Base-by-base conservation (phyloP, 257 asterid species). In the Solanum rostratum region DNA sequence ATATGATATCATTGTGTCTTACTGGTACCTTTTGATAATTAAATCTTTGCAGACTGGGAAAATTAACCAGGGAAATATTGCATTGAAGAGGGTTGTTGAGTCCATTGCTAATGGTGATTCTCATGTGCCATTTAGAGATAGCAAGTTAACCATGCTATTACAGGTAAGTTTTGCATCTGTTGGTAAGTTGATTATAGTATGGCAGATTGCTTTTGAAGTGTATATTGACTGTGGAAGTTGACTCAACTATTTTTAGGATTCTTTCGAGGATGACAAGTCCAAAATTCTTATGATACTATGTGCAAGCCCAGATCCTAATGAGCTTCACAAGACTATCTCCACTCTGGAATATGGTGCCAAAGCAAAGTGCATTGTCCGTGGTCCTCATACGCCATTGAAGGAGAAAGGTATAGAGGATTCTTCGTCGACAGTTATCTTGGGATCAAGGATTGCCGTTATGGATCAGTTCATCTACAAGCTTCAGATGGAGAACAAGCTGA, bases 91-190 rank as follows among this genome's bases (percentile, higher is more conserved):
- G 85, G 99, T 96, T 43, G 99, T 96, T 30, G 99, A 96, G 84
- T 96, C 99, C 3, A 96, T 96, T 57, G 99, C 99, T 5, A 96
- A 96, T 88, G 97, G 98, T 13, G 99, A 96, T 88, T 92, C 98
- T 49, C 98, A 96, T 52, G 99, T 96, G 60, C 99, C 99, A 1
- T 96, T 96, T 82, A 92, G 99, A 85, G 99, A 96, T 74, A 96
- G 99, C 95, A 96, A 96, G 91, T 85, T 96, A 59, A 96, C 99
- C n/a, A 96, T 96, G 99, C 98, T 96, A 89, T 95, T 96, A 65
- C 99, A 96, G 97, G 99, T 94, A 73, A 8, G 2, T 60, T 60
- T 65, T 41, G 50, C 37, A 55, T 54, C 7, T 59, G 10, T 22
- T n/a, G 16, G 27, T 69, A 16, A 57, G 0, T 20, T 19, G 2